Conservation (phyloP, 2,329 filamentous ascomycete species). For the Apiospora arundinis region DNA sequence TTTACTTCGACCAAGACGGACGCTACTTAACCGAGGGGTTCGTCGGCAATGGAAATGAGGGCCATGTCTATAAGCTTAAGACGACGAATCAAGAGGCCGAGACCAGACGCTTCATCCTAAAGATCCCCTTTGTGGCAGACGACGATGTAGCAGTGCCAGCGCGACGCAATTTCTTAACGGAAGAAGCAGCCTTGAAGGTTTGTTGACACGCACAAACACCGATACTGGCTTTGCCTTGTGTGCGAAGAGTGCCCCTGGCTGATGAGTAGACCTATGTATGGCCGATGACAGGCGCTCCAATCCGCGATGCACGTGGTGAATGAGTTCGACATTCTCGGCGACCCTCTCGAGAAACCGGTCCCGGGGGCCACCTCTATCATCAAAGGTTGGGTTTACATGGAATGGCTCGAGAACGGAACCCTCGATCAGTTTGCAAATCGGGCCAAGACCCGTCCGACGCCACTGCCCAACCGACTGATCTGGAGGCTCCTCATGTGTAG, state of each 20-base stretch:
- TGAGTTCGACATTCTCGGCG: background rate
- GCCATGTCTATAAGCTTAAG: background rate
- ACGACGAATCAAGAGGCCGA: background rate
- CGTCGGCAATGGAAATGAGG: background rate
- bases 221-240: background rate
- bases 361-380: background rate
- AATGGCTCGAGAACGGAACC: slow-evolving; percentile 22
- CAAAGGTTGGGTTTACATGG: slow-evolving; percentile 10
- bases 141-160: too few relatives aligned
- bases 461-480: slow-evolving; percentile 21
- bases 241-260: background rate
- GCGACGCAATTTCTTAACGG: background rate
- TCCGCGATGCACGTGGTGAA: background rate
- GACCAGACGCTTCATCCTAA: background rate
- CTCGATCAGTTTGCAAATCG: background rate
- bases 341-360: background rate
- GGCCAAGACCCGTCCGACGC: background rate
- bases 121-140: background rate
- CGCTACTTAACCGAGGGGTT: background rate
- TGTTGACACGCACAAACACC: background rate
- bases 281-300: background rate
- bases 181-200: background rate
- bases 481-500: slow-evolving; percentile 21
- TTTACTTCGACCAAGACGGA: background rate
- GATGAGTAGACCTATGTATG: background rate